Percentiles rank a stretch among this genome's conserved stretches.
These are phyloP conservation scores for Posidonia australis DNA, from an alignment of 106 monocot genomes.

Conservation along the genomic window DNA sequence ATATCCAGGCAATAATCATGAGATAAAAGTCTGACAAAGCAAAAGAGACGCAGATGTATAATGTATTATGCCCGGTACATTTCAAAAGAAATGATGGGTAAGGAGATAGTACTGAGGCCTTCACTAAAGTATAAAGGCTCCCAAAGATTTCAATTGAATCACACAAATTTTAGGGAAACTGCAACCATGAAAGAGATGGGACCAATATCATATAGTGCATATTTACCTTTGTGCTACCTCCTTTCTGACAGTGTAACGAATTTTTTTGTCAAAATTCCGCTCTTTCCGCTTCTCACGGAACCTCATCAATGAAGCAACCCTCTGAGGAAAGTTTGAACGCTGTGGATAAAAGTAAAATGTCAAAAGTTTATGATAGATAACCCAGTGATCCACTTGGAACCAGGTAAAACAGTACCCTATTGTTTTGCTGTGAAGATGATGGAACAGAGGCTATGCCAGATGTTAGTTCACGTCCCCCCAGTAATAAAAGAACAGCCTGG, in stretches of 20 bases:
- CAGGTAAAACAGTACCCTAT: conserved; percentile 19
- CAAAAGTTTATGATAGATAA: background rate
- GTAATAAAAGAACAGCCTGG: conserved; percentile 80
- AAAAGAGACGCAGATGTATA: too few species aligned
- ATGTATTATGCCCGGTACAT: too few species aligned
- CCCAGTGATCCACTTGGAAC: background rate
- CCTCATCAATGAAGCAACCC: conserved; percentile 95
- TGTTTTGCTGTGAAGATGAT: conserved; percentile 47
- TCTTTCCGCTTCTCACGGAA: conserved; percentile 98
- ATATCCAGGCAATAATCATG: too few species aligned
- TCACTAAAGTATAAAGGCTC: too few species aligned
- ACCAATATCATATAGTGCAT: background rate
- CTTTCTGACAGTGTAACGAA: conserved; percentile 84
- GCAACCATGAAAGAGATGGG: background rate
- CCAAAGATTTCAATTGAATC: too few species aligned
- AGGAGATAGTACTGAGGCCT: too few species aligned
- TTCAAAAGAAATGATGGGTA: too few species aligned
- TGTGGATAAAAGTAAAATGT: conserved; percentile 14
- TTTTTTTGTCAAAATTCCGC: conserved; percentile 95
- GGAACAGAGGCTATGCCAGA: conserved; percentile 26
- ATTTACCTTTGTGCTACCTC: conserved; percentile 87
- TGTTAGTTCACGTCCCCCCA: conserved; percentile 75
- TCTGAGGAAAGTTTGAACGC: conserved; percentile 74
- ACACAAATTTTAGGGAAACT: background rate
- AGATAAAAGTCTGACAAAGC: too few species aligned